A percentile compares a stretch with the other conserved stretches of the same genome.
Conservation (phyloP, 1,139 yeast genomes). For the Yamadazyma aaseri region DNA sequence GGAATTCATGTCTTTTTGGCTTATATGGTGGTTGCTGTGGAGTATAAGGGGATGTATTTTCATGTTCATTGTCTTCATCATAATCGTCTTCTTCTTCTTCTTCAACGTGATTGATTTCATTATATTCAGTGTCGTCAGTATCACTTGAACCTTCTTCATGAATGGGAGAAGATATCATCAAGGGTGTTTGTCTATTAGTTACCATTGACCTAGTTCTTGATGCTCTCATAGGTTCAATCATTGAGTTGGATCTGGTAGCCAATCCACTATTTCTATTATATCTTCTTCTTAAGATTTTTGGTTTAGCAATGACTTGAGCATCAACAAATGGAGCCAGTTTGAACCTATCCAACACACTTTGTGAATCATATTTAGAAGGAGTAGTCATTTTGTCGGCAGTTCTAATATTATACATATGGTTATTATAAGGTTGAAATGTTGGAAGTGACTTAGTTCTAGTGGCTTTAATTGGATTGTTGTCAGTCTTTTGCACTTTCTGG, state of each 20-base stretch:
- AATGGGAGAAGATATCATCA: constrained; percentile 40
- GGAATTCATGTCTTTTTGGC: constrained; percentile 23
- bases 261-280: constrained; percentile 6
- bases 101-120: constrained; percentile 19
- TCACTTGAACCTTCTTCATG: constrained; percentile 38
- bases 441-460: constrained; percentile 67
- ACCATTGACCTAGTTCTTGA: constrained; percentile 46
- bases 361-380: constrained; percentile 40
- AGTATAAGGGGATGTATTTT: constrained; percentile 39
- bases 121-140: constrained; percentile 36
- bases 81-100: constrained; percentile 19
- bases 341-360: constrained; percentile 45
- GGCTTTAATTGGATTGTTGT: constrained; percentile 37
- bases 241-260: constrained; percentile 10
- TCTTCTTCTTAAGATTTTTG: constrained; percentile 22
- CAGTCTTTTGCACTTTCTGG: neutral
- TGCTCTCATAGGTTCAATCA: constrained; percentile 38
- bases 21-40: constrained; percentile 41
- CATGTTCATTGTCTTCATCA: constrained; percentile 15
- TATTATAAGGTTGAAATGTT: constrained; percentile 46
- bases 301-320: constrained; percentile 39
- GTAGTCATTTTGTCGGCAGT: constrained; percentile 43
- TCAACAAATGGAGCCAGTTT: constrained; percentile 49
- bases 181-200: constrained; percentile 23
- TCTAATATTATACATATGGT: constrained; percentile 41